These are phyloP conservation scores for Suhomyces anneliseae DNA, from an alignment of 1,139 yeast species.

Conservation along the genomic window DNA sequence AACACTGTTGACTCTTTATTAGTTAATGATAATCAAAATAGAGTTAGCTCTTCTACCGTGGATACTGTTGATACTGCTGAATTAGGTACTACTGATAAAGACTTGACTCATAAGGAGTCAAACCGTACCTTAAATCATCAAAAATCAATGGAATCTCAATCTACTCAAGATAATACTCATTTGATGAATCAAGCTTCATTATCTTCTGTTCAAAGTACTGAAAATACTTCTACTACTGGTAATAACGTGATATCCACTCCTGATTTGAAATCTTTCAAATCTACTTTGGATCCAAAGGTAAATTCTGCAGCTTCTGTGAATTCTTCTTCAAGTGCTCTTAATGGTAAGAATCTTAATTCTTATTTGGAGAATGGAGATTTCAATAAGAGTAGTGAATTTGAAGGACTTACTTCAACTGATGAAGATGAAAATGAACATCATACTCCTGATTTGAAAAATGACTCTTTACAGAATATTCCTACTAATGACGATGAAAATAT, in stretches of 20 bases:
- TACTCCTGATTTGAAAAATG: conserved; percentile 19
- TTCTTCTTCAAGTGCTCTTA: conserved; percentile 17
- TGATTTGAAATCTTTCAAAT: conserved; percentile 16
- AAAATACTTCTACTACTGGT: not conserved
- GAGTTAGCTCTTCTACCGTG: conserved; percentile 4
- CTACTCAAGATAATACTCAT: not conserved
- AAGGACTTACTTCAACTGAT: conserved; percentile 9
- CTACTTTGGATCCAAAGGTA: conserved; percentile 39
- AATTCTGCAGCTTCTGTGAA: conserved; percentile 35
- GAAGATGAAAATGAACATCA: conserved; percentile 2
- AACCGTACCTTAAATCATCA: conserved; percentile 7
- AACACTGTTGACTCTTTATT: conserved; percentile 11
- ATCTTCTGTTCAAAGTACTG: not conserved
- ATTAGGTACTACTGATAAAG: not conserved
- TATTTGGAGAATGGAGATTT: conserved; percentile 12
- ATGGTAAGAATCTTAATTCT: conserved; percentile 9
- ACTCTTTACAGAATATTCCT: conserved; percentile 32
- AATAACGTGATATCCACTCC: conserved; percentile 9
- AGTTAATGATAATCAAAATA: conserved; percentile 1
- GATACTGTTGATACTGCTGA: conserved; percentile 11
- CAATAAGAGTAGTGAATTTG: conserved; percentile 17
- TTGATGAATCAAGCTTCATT: not conserved
- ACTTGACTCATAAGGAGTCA: conserved; percentile 4
- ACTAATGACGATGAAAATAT: conserved; percentile 40
- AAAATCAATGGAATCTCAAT: conserved; percentile 6